phyloP scores from a whole-genome alignment of 169 alveolate genomes.

The Toxoplasma gondii region DNA sequence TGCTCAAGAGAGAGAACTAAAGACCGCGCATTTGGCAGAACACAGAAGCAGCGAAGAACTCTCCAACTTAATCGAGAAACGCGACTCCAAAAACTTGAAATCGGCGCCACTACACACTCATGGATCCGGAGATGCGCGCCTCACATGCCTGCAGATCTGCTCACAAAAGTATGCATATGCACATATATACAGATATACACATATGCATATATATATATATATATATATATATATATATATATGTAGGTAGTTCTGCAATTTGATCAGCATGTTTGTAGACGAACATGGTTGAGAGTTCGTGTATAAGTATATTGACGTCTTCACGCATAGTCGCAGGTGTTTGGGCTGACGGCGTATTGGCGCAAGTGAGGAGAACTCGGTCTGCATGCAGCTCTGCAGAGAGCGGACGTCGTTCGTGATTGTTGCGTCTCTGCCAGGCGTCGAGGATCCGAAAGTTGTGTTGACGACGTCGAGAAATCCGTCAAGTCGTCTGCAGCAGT shows the following conservation, averaged over 20 bases:
- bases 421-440: conserved; percentile 75
- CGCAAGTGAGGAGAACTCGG: too few species aligned
- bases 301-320: conserved; percentile 66
- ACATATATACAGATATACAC: not conserved
- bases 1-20: not conserved
- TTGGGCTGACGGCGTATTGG: not conserved
- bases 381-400: too few species aligned
- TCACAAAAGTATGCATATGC: not conserved
- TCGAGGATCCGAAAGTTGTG: conserved; percentile 93
- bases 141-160: too few species aligned
- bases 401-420: too few species aligned
- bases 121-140: too few species aligned
- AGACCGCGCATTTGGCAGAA: too few species aligned
- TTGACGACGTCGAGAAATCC: conserved; percentile 98
- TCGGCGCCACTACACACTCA: too few species aligned
- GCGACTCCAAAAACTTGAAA: too few species aligned
- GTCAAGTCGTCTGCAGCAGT: conserved; percentile 92
- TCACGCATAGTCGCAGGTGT: conserved; percentile 71
- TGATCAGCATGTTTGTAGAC: not conserved
- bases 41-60: too few species aligned
- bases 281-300: not conserved
- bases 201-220: not conserved
- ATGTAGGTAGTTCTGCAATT: too few species aligned
- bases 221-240: not conserved
- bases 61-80: too few species aligned